phyloP scores from a whole-genome alignment of 2,329 filamentous ascomycete genomes.

The Aspergillus ruber region DNA sequence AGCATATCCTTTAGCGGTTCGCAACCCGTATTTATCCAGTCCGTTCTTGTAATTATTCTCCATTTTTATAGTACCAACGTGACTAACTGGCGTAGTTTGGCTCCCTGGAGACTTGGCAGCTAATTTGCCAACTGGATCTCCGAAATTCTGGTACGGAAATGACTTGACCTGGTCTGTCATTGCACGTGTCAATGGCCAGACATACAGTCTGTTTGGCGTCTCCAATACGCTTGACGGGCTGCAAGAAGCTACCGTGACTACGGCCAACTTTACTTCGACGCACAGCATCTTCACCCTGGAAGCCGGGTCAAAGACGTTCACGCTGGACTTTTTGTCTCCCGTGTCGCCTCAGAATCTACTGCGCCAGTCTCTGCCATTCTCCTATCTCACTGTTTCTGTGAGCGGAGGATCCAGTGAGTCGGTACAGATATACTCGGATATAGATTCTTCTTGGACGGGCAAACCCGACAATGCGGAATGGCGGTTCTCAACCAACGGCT shows the following conservation, averaged over 20 bases:
- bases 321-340: slow-evolving; percentile 38
- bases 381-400: slow-evolving; percentile 35
- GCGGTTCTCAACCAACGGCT: slow-evolving; percentile 16
- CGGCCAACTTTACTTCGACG: slow-evolving; percentile 31
- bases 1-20: slow-evolving; percentile 36
- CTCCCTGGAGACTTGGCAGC: slow-evolving; percentile 29
- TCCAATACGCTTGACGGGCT: slow-evolving; percentile 17
- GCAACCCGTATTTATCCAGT: slow-evolving; percentile 33
- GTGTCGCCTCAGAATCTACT: slow-evolving; percentile 33
- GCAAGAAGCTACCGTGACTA: slow-evolving; percentile 22
- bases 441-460: slow-evolving; percentile 36
- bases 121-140: slow-evolving; percentile 25
- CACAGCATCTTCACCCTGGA: slow-evolving; percentile 32
- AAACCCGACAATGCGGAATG: slow-evolving; percentile 18
- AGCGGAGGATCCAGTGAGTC: slow-evolving; percentile 11
- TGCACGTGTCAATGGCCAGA: slow-evolving; percentile 30
- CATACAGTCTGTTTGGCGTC: slow-evolving; percentile 36
- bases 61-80: background rate
- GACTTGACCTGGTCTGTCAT: slow-evolving; percentile 34
- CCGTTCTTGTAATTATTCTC: slow-evolving; percentile 1
- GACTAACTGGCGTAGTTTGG: slow-evolving; percentile 24
- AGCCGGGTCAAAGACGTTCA: slow-evolving; percentile 27
- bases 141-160: slow-evolving; percentile 36
- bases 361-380: slow-evolving; percentile 36
- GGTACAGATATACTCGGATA: slow-evolving; percentile 36